Percentiles rank a stretch among this genome's conserved stretches.
phyloP scores from a whole-genome alignment of 371 early-diverging fungal species.

The Syncephalastrum contaminatum region DNA sequence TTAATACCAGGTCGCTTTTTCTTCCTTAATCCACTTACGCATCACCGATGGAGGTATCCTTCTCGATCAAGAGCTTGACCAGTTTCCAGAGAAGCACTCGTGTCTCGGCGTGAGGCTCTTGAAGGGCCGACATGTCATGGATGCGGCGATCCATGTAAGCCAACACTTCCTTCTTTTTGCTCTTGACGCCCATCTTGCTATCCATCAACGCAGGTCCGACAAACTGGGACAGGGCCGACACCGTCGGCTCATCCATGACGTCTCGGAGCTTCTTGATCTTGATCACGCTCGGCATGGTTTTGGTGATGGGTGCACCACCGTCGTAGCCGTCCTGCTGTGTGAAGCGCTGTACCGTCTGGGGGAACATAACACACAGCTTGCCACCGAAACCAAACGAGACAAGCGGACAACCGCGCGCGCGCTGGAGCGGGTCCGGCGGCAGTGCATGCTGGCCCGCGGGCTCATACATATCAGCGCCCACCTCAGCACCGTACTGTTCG shows the following conservation, averaged over 20 bases:
- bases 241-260: conserved; percentile 19
- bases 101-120: conserved; percentile 22
- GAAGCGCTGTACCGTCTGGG: conserved; percentile 70
- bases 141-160: conserved; percentile 55
- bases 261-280: conserved; percentile 50
- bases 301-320: conserved; percentile 41
- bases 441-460: conserved; percentile 15
- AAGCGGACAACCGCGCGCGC: conserved; percentile 70
- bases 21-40: conserved; percentile 45
- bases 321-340: conserved; percentile 39
- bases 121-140: conserved; percentile 31
- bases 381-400: conserved; percentile 89
- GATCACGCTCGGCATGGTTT: conserved; percentile 59
- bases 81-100: conserved; percentile 61
- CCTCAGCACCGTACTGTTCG: not conserved
- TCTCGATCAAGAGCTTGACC: conserved; percentile 60
- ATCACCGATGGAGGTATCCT: conserved; percentile 66
- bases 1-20: not conserved
- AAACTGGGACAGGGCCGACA: conserved; percentile 29
- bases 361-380: conserved; percentile 72
- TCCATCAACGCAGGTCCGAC: conserved; percentile 66
- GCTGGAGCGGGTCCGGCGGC: conserved; percentile 65
- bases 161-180: conserved; percentile 69
- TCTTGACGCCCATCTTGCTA: conserved; percentile 48
- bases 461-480: conserved; percentile 18